Evolutionary conservation across 768 basidiomycete genomes (phyloP).

Genomic region (Lentinula sp.): DNA sequence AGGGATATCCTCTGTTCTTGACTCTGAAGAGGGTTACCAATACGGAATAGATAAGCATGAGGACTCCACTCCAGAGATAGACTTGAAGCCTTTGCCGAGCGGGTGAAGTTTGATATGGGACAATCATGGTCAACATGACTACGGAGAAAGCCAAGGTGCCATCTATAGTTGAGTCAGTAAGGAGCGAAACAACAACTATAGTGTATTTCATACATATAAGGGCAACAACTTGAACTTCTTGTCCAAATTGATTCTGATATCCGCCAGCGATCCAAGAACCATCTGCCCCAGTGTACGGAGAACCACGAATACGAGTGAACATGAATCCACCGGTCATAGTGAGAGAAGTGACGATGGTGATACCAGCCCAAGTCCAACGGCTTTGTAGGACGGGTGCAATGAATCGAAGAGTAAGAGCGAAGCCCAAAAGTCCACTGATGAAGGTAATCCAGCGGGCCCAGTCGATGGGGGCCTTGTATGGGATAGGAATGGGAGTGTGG

Average conservation of each 20-base stretch:
- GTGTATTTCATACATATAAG: slow-evolving; percentile 65
- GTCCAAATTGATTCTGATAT: slow-evolving; percentile 86
- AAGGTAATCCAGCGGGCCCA: slow-evolving; percentile 53
- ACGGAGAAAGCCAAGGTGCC: slow-evolving; percentile 76
- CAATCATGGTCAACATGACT: slow-evolving; percentile 72
- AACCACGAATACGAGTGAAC: slow-evolving; percentile 89
- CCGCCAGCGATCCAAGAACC: slow-evolving; percentile 84
- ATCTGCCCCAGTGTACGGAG: slow-evolving; percentile 59
- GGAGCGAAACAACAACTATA: background rate
- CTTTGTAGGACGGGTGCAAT: slow-evolving; percentile 59
- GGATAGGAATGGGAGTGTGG: slow-evolving; percentile 75
- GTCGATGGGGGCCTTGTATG: slow-evolving; percentile 75
- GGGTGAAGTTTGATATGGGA: slow-evolving; percentile 72
- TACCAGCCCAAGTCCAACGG: slow-evolving; percentile 73
- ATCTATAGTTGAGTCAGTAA: slow-evolving; percentile 45
- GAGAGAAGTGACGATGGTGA: slow-evolving; percentile 54
- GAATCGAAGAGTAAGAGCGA: slow-evolving; percentile 50
- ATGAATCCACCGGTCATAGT: slow-evolving; percentile 93
- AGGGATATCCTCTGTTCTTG: slow-evolving; percentile 88
- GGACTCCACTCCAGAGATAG: slow-evolving; percentile 82
- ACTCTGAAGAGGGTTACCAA: slow-evolving; percentile 82
- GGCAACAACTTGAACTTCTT: slow-evolving; percentile 86
- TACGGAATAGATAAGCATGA: slow-evolving; percentile 81
- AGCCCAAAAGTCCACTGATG: slow-evolving; percentile 37
- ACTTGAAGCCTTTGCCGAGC: slow-evolving; percentile 77